A percentile compares a stretch with the other conserved stretches of the same genome.
phyloP scores from a whole-genome alignment of 164 flowering plant genomes.

The Nymphaea thermarum region DNA sequence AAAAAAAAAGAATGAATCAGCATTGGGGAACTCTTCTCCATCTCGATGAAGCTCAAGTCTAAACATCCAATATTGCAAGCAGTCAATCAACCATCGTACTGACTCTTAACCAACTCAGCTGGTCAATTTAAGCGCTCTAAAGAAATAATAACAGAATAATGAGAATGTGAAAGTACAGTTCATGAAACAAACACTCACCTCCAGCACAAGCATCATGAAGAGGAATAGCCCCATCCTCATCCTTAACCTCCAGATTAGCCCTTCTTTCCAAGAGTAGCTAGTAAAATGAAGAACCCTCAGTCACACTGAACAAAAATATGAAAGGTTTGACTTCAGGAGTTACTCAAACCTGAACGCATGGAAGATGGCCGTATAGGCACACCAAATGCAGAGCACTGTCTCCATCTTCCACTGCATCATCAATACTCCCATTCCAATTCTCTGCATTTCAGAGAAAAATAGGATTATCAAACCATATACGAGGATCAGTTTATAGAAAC shows the following conservation, averaged over 20 bases:
- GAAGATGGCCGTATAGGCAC: constrained; percentile 66
- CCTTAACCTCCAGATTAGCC: constrained; percentile 61
- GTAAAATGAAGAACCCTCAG: too few species aligned
- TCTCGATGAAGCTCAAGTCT: not conserved
- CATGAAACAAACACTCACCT: constrained; percentile 22
- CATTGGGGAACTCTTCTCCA: not conserved
- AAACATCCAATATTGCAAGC: too few species aligned
- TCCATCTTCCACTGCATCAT: constrained; percentile 82
- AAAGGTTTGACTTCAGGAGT: not conserved
- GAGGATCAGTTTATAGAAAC: not conserved
- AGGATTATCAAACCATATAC: not conserved
- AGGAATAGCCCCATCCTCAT: constrained; percentile 95
- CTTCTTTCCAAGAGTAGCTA: constrained; percentile 84
- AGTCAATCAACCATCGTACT: too few species aligned
- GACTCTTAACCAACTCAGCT: not conserved
- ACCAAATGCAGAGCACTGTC: constrained; percentile 80
- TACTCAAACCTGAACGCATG: constrained; percentile 58
- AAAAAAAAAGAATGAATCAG: not conserved
- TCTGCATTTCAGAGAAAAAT: constrained; percentile 25
- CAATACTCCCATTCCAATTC: constrained; percentile 50
- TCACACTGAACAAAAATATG: not conserved
- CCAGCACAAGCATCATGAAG: constrained; percentile 97
- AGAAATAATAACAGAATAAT: not conserved
- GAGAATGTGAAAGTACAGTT: not conserved
- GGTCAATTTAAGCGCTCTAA: not conserved